Conservation (phyloP, 108 stramenopile genomes). For the Nitzschia sp. region DNA sequence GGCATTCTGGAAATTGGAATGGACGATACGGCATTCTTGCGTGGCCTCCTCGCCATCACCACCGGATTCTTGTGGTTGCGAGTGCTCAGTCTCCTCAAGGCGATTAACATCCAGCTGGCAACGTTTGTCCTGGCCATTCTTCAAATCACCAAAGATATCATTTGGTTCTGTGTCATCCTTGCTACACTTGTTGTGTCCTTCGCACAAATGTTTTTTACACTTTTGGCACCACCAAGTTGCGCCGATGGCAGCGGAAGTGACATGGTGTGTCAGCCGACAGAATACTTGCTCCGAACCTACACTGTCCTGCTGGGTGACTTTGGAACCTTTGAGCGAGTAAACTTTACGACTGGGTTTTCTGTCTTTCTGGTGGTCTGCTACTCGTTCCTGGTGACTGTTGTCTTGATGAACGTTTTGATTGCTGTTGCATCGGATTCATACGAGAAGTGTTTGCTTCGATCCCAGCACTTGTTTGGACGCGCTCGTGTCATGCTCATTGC, state of each 20-base stretch:
- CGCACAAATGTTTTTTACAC: constrained; percentile 63
- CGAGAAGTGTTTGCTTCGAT: constrained; percentile 52
- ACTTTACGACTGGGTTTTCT: constrained; percentile 40
- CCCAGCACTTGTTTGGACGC: constrained; percentile 52
- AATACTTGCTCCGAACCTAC: constrained; percentile 57
- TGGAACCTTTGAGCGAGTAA: constrained; percentile 41
- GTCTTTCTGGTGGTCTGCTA: constrained; percentile 46
- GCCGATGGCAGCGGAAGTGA: constrained; percentile 11
- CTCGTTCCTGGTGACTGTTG: constrained; percentile 53
- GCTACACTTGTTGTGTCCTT: constrained; percentile 52
- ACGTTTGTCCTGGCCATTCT: constrained; percentile 58
- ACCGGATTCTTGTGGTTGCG: constrained; percentile 60
- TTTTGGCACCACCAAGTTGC: constrained; percentile 48
- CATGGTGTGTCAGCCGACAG: constrained; percentile 43
- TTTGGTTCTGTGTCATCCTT: constrained; percentile 65
- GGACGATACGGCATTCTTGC: constrained; percentile 27
- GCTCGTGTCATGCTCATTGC: constrained; percentile 59
- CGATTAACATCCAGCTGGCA: constrained; percentile 60
- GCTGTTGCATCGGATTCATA: constrained; percentile 80
- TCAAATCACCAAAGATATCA: constrained; percentile 61
- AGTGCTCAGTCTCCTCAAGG: constrained; percentile 57
- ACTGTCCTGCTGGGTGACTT: constrained; percentile 57
- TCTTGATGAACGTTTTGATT: constrained; percentile 72
- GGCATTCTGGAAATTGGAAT: constrained; percentile 24
- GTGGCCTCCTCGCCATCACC: constrained; percentile 49